These are phyloP conservation scores for Aspergillus hiratsukae DNA, from an alignment of 2,329 filamentous ascomycete genomes.

Conservation along the genomic window DNA sequence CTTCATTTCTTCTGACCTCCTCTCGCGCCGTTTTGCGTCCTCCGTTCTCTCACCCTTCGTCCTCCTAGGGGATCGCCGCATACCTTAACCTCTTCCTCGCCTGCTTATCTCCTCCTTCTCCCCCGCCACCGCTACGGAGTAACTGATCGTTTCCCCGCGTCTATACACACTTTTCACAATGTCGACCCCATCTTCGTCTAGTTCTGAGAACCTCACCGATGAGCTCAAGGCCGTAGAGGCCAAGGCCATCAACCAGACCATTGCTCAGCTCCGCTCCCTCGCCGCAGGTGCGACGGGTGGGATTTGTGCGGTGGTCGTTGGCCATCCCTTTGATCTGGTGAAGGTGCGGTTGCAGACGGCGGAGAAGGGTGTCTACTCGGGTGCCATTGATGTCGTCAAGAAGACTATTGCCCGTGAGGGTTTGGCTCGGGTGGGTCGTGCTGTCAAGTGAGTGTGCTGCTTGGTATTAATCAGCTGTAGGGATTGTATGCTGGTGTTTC, in stretches of 20 bases:
- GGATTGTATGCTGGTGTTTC: conserved; percentile 96
- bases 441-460: neutral
- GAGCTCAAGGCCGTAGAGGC: conserved; percentile 23
- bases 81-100: neutral
- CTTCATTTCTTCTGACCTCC: neutral
- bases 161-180: conserved; percentile 18
- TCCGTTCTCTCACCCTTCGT: conserved; percentile 1
- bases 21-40: neutral
- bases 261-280: conserved; percentile 71
- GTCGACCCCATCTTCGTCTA: conserved; percentile 26
- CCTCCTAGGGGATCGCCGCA: neutral
- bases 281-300: conserved; percentile 89
- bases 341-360: conserved; percentile 97
- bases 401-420: conserved; percentile 88
- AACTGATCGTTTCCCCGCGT: conserved; percentile 1
- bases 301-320: conserved; percentile 86
- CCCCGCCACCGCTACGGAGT: neutral
- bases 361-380: conserved; percentile 84
- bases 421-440: conserved; percentile 50
- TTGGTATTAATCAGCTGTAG: conserved; percentile 32
- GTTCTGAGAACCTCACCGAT: conserved; percentile 27
- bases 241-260: conserved; percentile 40
- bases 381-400: conserved; percentile 84
- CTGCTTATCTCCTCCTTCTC: neutral
- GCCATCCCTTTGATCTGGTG: conserved; percentile 95